phyloP scores from a whole-genome alignment of 495 filamentous ascomycete species.

The Entonaema liquescens region DNA sequence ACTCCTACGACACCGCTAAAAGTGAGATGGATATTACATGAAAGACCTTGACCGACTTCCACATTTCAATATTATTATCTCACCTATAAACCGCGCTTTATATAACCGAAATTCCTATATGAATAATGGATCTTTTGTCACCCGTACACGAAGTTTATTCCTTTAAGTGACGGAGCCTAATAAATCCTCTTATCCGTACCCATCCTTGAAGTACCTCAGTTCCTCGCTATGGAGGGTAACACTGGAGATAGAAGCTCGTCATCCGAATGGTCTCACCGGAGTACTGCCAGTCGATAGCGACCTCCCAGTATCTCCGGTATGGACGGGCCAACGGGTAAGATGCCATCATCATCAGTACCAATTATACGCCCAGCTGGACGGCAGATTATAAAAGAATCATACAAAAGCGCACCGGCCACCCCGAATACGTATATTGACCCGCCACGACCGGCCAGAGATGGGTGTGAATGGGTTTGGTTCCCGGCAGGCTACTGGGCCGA shows the following conservation, averaged over 20 bases:
- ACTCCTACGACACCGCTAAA: neutral
- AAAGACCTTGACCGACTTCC: slow-evolving; percentile 5
- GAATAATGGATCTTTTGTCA: slow-evolving; percentile 30
- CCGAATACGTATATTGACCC: slow-evolving; percentile 49
- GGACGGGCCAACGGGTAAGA: slow-evolving; percentile 40
- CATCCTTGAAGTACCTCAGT: neutral
- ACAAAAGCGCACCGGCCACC: slow-evolving; percentile 19
- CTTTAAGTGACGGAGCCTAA: slow-evolving; percentile 5
- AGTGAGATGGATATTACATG: neutral
- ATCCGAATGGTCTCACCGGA: slow-evolving; percentile 32
- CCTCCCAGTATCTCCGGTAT: slow-evolving; percentile 39
- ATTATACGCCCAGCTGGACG: slow-evolving; percentile 10
- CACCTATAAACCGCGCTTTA: slow-evolving; percentile 19
- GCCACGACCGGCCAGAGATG: slow-evolving; percentile 57
- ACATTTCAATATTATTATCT: slow-evolving; percentile 2
- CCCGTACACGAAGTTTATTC: neutral
- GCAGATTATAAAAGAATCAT: slow-evolving; percentile 19
- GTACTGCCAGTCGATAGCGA: slow-evolving; percentile 28
- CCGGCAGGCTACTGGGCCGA: slow-evolving; percentile 65
- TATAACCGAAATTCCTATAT: slow-evolving; percentile 10
- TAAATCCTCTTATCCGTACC: neutral
- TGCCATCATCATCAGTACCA: slow-evolving; percentile 30
- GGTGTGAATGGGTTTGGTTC: slow-evolving; percentile 65
- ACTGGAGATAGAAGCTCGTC: slow-evolving; percentile 32
- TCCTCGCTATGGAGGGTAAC: slow-evolving; percentile 22